These are phyloP conservation scores for Aureococcus anophagefferens DNA, from an alignment of 108 stramenopile species.

Conservation along the genomic window DNA sequence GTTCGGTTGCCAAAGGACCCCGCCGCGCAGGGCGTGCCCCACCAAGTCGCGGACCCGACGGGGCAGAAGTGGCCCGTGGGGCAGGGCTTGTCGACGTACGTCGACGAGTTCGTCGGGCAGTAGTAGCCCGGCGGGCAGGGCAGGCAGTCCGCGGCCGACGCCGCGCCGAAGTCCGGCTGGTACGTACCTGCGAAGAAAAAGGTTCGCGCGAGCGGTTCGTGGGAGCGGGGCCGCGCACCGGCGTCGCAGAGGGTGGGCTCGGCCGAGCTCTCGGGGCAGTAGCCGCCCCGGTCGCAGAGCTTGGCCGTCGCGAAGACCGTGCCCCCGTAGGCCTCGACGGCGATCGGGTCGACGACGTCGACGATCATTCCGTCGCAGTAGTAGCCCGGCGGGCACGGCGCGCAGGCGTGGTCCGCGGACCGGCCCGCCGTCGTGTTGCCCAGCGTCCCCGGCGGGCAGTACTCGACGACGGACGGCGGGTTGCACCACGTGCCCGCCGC, in stretches of 20 bases:
- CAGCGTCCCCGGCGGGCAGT: constrained; percentile 36
- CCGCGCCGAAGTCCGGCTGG: constrained; percentile 17
- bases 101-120: constrained; percentile 28
- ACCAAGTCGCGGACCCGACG: no score
- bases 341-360: neutral
- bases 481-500: constrained; percentile 26
- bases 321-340: constrained; percentile 5
- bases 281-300: constrained; percentile 21
- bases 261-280: constrained; percentile 17
- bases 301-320: constrained; percentile 7
- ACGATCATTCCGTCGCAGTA: constrained; percentile 26
- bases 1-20: constrained; percentile 11
- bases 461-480: constrained; percentile 9
- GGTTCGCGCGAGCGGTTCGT: constrained; percentile 20
- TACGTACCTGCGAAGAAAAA: constrained; percentile 23
- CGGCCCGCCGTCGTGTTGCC: constrained; percentile 17
- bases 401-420: constrained; percentile 12
- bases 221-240: constrained; percentile 21
- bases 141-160: constrained; percentile 22
- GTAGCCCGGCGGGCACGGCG: constrained; percentile 18
- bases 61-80: constrained; percentile 20
- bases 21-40: no score
- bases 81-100: constrained; percentile 22
- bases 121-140: constrained; percentile 38
- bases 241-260: constrained; percentile 9